A percentile compares a stretch with the other conserved stretches of the same genome.
These are phyloP conservation scores for Phytophthora pluvialis DNA, from an alignment of 352 stramenopile genomes.

Conservation along the genomic window DNA sequence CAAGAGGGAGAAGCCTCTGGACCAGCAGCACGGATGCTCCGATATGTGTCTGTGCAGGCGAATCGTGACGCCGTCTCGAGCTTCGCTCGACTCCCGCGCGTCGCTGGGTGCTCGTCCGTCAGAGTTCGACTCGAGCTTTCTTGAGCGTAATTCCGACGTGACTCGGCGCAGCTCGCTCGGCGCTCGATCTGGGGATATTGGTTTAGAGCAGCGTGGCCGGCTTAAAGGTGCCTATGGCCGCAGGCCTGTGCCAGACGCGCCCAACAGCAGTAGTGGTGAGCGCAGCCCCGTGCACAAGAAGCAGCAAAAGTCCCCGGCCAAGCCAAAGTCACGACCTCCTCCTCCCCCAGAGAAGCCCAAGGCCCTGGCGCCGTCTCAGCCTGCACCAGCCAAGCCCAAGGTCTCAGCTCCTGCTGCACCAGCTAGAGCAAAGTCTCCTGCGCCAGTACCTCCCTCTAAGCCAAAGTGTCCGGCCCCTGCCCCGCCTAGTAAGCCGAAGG, in stretches of 20 bases:
- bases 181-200: slow-evolving; percentile 19
- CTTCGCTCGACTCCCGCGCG: slow-evolving; percentile 31
- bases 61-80: slow-evolving; percentile 34
- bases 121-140: slow-evolving; percentile 27
- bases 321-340: slow-evolving; percentile 21
- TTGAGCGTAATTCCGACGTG: slow-evolving; percentile 20
- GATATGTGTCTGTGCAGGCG: slow-evolving; percentile 39
- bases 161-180: slow-evolving; percentile 29
- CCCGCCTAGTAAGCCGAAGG: slow-evolving; percentile 14
- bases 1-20: slow-evolving; percentile 27
- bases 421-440: slow-evolving; percentile 10
- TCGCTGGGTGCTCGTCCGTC: slow-evolving; percentile 29
- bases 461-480: slow-evolving; percentile 16
- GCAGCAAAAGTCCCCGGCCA: slow-evolving; percentile 9
- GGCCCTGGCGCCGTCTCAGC: slow-evolving; percentile 11
- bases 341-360: slow-evolving; percentile 24
- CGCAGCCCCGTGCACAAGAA: slow-evolving; percentile 26
- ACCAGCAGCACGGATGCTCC: slow-evolving; percentile 38
- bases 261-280: slow-evolving; percentile 9
- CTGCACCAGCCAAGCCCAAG: slow-evolving; percentile 14
- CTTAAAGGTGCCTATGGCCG: slow-evolving; percentile 29
- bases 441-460: slow-evolving; percentile 15
- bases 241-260: slow-evolving; percentile 28
- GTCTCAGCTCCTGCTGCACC: slow-evolving; percentile 6
- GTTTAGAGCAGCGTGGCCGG: slow-evolving; percentile 25